Percentiles rank a stretch among this genome's conserved stretches.
Conservation (phyloP, 208 protist genomes). For the Wallacemonas sp. region DNA sequence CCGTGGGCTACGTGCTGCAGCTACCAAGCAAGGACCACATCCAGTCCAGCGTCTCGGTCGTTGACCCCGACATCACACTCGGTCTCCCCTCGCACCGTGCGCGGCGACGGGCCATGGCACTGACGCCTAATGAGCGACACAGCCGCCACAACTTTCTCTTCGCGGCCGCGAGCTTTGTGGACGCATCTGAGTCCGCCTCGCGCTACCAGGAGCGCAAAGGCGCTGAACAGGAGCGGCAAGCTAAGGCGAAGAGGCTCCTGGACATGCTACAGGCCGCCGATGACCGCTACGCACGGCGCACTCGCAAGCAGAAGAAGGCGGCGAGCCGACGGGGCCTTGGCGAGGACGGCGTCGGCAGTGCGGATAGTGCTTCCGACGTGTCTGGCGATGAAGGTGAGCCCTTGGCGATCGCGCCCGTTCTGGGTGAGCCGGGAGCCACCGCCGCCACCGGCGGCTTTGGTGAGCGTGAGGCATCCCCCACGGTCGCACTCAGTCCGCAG, state of each 20-base stretch:
- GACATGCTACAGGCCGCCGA: constrained; percentile 39
- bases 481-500: neutral
- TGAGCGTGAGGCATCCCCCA: neutral
- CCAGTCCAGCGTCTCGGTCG: constrained; percentile 70
- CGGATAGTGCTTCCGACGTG: no score
- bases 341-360: no score
- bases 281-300: neutral
- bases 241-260: constrained; percentile 57
- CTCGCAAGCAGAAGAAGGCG: neutral
- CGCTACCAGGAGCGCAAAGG: constrained; percentile 25
- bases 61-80: constrained; percentile 80
- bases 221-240: constrained; percentile 22
- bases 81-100: constrained; percentile 65
- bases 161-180: constrained; percentile 52
- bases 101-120: constrained; percentile 59
- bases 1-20: constrained; percentile 75
- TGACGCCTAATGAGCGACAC: constrained; percentile 75
- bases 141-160: constrained; percentile 80
- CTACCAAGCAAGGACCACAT: constrained; percentile 70
- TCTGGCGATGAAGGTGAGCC: neutral
- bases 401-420: neutral
- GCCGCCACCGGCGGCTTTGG: neutral
- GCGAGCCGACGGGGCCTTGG: no score
- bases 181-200: constrained; percentile 30
- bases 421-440: neutral